Evolutionary conservation across 1,139 yeast species (phyloP).

Genomic region (Sugiyamaella pinicola): DNA sequence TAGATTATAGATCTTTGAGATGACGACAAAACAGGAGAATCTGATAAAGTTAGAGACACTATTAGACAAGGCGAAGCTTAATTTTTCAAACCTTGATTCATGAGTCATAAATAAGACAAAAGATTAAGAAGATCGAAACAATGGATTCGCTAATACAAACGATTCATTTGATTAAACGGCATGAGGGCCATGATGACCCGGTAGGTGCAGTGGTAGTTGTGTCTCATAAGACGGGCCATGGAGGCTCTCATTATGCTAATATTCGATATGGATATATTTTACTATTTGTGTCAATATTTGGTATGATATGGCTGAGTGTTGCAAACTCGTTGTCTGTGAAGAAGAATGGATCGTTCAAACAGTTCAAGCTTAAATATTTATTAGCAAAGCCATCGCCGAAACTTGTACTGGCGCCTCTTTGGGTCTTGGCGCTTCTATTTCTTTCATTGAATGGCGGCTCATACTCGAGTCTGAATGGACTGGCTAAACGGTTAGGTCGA

Average conservation of each 20-base stretch:
- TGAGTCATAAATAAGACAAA: no score
- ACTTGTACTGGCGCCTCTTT: constrained; percentile 41
- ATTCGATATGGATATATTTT: constrained; percentile 54
- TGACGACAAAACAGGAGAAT: neutral
- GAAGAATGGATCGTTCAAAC: constrained; percentile 23
- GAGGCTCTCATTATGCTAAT: constrained; percentile 42
- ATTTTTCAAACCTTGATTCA: neutral
- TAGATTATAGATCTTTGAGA: neutral
- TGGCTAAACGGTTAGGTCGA: constrained; percentile 51
- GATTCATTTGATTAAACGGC: constrained; percentile 29
- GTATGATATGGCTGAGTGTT: constrained; percentile 25
- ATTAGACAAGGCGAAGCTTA: neutral
- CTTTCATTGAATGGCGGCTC: constrained; percentile 1
- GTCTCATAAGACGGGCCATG: constrained; percentile 28
- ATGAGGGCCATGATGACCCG: constrained; percentile 40
- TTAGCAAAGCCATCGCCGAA: constrained; percentile 31
- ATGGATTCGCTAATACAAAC: neutral
- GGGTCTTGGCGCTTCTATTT: constrained; percentile 37
- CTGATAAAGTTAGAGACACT: neutral
- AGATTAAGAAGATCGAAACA: neutral
- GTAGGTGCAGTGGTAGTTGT: neutral
- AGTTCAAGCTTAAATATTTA: constrained; percentile 19
- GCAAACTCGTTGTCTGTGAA: constrained; percentile 1
- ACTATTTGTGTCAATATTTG: constrained; percentile 44
- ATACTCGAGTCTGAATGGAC: constrained; percentile 24